Percentiles rank a stretch among this genome's conserved stretches.
phyloP scores from a whole-genome alignment of 352 stramenopile genomes.

The Pythium aristosporum region DNA sequence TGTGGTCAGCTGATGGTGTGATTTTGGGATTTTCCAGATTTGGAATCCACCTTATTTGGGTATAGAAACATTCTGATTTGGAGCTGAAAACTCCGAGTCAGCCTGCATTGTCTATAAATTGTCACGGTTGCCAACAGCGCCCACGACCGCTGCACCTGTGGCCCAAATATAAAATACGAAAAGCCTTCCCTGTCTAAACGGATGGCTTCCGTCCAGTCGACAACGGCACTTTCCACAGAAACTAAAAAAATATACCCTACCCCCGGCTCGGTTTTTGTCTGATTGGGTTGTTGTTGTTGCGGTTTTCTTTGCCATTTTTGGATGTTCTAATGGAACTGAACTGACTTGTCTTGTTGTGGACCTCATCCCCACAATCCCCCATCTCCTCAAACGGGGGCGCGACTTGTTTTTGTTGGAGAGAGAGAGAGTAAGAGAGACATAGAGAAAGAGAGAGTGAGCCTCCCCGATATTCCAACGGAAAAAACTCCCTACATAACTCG shows the following conservation, averaged over 20 bases:
- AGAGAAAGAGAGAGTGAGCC: too few species aligned
- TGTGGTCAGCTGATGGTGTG: too few species aligned
- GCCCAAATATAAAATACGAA: background rate
- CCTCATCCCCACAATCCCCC: background rate
- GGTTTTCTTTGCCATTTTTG: background rate
- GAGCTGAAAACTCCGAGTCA: background rate
- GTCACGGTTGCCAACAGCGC: background rate
- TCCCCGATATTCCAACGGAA: background rate
- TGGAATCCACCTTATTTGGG: too few species aligned
- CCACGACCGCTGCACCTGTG: background rate
- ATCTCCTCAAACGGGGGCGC: too few species aligned
- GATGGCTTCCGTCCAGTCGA: background rate
- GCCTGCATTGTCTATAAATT: background rate
- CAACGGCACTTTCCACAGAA: background rate
- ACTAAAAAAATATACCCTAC: background rate
- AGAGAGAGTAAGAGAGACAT: too few species aligned
- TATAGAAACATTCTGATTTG: too few species aligned
- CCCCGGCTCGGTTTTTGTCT: background rate
- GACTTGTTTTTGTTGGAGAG: too few species aligned
- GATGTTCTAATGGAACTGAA: background rate
- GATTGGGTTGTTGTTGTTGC: background rate
- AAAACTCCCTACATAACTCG: background rate
- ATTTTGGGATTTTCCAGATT: too few species aligned
- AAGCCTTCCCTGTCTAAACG: background rate
- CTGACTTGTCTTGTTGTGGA: background rate